Evolutionary conservation across 768 basidiomycete genomes (phyloP), one percentile per base, ranked within the genome.

Genomic region (Lactifluus volemus): DNA sequence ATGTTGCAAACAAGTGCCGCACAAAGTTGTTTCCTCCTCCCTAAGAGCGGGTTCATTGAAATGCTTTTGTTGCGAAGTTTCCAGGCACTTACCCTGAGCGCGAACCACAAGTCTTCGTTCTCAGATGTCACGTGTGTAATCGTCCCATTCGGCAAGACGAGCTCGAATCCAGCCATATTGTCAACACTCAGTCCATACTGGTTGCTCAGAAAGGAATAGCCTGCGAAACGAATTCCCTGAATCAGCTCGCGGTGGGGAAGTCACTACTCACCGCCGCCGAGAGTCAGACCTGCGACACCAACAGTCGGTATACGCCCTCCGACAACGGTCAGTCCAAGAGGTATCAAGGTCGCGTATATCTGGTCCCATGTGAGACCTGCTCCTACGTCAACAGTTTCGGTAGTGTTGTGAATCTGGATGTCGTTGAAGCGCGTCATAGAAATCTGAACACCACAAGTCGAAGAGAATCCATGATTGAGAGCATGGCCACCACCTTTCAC

Each of bases 121-220:
- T 57, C 25, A 7, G 55, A 14, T 6, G 63, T 64, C 10, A 60
- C 55, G 5, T 50, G 30, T 14, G 21, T 49, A 12, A 59, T 51
- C 2, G 55, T 56, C 3, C 75, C 75, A 45, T 67, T 67, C 7
- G 73, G 73, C 1, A 70, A 53, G 14, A 73, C 71, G 17, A 74
- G 59, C 53, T 71, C 54, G 17, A 65, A 68, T 32, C 50, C 65
- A 11, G 51, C 60, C 36, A 76, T 55, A 53, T 73, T 75, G 63
- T 76, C 75, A 39, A 75, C 65, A 3, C 68, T 68, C 10, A 74
- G 59, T 7, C 74, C 38, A 38, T 38, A 38, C 11, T 38, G 38
- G 38, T 8, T 38, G 38, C 8, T 38, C 10, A 38, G 6, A 73
- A 57, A 58, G 0, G 73, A 72, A 61, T 70, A 76, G 4, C 75